These are phyloP conservation scores for Zygnema cylindricum DNA, from an alignment of 139 green algal species.

Conservation along the genomic window DNA sequence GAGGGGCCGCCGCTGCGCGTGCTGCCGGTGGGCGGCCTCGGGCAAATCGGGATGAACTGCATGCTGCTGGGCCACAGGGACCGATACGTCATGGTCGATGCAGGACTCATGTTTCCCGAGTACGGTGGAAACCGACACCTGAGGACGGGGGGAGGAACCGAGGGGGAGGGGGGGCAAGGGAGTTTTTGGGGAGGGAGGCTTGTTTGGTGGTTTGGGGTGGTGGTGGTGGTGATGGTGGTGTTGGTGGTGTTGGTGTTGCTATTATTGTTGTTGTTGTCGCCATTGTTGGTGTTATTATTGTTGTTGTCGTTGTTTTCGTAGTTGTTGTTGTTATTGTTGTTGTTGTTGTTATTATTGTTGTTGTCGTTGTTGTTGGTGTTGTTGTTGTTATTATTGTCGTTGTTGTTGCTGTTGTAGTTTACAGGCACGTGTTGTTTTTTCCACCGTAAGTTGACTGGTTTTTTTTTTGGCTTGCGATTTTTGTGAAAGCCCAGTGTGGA, in stretches of 20 bases:
- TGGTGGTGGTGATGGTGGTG: too few species aligned
- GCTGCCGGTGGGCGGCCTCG: constrained; percentile 94
- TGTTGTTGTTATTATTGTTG: background rate
- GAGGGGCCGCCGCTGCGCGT: constrained; percentile 79
- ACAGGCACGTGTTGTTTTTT: too few species aligned
- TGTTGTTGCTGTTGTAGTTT: too few species aligned
- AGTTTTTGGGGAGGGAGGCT: background rate
- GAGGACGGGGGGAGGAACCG: background rate
- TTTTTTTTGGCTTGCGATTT: too few species aligned
- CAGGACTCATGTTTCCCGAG: constrained; percentile 99
- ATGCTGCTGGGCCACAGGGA: constrained; percentile 94
- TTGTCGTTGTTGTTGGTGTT: too few species aligned
- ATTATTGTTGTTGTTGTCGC: background rate
- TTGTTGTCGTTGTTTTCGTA: too few species aligned
- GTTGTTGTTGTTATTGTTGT: constrained; percentile 1
- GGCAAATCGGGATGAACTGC: constrained; percentile 99
- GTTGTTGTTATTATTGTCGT: too few species aligned
- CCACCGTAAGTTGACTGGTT: too few species aligned
- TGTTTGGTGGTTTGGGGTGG: too few species aligned
- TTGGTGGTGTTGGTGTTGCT: too few species aligned
- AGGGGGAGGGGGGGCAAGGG: background rate
- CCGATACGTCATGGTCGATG: constrained; percentile 98
- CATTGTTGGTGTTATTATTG: too few species aligned
- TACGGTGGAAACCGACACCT: constrained; percentile 53
- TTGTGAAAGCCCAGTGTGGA: too few species aligned